Conservation (phyloP, 2,329 filamentous ascomycete genomes). For the Aureobasidium sp. region DNA sequence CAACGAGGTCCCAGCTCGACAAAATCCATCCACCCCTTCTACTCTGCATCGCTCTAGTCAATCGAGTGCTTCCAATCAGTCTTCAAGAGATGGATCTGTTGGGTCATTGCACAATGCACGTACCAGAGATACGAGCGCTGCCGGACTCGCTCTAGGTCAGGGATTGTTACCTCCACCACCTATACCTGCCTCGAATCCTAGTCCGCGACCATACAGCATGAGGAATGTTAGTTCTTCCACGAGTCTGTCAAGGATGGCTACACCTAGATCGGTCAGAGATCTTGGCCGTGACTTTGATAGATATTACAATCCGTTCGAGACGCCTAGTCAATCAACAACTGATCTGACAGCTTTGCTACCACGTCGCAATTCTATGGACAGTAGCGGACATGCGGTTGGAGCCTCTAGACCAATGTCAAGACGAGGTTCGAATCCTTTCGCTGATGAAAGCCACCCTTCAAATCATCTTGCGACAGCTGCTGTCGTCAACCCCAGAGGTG, state of each 20-base stretch:
- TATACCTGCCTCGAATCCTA: conserved; percentile 15
- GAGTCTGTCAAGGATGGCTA: conserved; percentile 24
- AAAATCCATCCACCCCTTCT: not conserved
- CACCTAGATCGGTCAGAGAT: conserved; percentile 30
- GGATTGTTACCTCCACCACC: conserved; percentile 15
- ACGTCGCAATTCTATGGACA: conserved; percentile 19
- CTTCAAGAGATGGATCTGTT: conserved; percentile 15
- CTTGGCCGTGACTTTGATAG: conserved; percentile 32
- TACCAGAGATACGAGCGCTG: conserved; percentile 20
- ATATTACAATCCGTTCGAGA: conserved; percentile 34
- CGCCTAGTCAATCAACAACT: conserved; percentile 28
- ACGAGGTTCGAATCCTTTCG: conserved; percentile 29
- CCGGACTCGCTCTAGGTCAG: conserved; percentile 15
- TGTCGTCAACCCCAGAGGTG: not conserved
- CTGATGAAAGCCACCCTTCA: conserved; percentile 22
- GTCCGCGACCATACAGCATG: conserved; percentile 19
- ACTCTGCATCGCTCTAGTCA: conserved; percentile 6
- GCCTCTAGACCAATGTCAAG: conserved; percentile 22
- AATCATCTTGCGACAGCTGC: not conserved
- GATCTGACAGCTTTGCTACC: conserved; percentile 25
- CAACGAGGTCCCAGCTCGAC: not conserved
- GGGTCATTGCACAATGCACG: conserved; percentile 14
- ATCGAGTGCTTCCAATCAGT: not conserved
- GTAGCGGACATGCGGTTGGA: conserved; percentile 13
- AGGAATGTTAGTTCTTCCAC: conserved; percentile 23